A percentile compares a stretch with the other conserved stretches of the same genome.
Conservation (phyloP, 2,329 filamentous ascomycete genomes). For the Didymella keratinophila region DNA sequence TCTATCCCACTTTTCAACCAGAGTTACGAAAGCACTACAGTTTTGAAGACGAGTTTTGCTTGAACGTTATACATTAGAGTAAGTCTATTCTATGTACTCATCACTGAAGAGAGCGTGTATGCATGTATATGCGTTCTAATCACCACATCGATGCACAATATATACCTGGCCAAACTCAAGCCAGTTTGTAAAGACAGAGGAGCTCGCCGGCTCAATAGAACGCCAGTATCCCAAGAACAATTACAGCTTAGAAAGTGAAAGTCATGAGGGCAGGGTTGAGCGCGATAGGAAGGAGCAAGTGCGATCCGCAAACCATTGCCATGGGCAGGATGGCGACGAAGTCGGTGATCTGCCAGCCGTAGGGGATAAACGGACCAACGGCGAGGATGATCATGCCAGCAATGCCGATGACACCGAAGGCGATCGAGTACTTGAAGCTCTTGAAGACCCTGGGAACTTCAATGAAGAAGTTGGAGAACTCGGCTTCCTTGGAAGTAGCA, state of each 20-base stretch:
- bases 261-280: slow-evolving; percentile 80
- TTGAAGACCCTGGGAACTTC: slow-evolving; percentile 81
- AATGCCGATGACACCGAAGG: slow-evolving; percentile 68
- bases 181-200: background rate
- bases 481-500: slow-evolving; percentile 80
- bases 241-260: slow-evolving; percentile 69
- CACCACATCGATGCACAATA: slow-evolving; percentile 11
- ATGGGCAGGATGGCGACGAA: slow-evolving; percentile 77
- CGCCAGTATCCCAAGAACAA: slow-evolving; percentile 1
- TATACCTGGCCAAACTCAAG: slow-evolving; percentile 10
- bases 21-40: background rate
- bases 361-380: slow-evolving; percentile 69
- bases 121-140: background rate
- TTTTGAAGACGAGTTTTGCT: background rate
- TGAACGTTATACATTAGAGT: slow-evolving; percentile 18
- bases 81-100: slow-evolving; percentile 10
- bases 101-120: slow-evolving; percentile 6
- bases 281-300: slow-evolving; percentile 73
- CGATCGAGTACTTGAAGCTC: slow-evolving; percentile 77
- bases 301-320: slow-evolving; percentile 73
- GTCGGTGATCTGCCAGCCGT: slow-evolving; percentile 57
- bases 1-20: slow-evolving; percentile 10
- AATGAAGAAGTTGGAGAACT: slow-evolving; percentile 84
- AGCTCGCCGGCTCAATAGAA: slow-evolving; percentile 15
- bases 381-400: slow-evolving; percentile 70